Percentiles rank a stretch among this genome's conserved stretches.
These are phyloP conservation scores for Calocera viscosa DNA, from an alignment of 768 basidiomycete genomes.

Conservation along the genomic window DNA sequence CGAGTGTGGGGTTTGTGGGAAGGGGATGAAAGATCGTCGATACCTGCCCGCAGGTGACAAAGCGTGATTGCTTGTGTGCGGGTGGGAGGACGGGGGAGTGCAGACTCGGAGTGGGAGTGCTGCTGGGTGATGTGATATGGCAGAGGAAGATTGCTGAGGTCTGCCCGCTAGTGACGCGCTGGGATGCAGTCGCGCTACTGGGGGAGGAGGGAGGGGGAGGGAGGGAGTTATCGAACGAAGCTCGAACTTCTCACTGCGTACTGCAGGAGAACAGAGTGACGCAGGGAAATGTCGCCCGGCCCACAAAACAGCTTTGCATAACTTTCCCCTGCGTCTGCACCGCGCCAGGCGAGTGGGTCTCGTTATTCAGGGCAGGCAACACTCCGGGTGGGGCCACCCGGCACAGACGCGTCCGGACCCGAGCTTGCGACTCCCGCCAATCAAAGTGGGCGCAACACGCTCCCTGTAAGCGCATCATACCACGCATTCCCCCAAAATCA, in stretches of 20 bases:
- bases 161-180: too few species aligned
- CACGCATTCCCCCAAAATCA: too few species aligned
- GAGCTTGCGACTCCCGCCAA: too few species aligned
- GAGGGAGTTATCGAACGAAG: background rate
- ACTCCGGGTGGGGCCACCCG: too few species aligned
- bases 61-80: background rate
- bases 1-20: background rate
- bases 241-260: background rate
- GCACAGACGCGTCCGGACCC: too few species aligned
- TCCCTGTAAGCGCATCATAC: too few species aligned
- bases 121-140: background rate
- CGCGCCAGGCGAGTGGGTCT: background rate
- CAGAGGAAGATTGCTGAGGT: background rate
- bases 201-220: background rate
- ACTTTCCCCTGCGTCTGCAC: background rate
- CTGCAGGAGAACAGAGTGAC: background rate
- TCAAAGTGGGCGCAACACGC: too few species aligned
- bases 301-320: background rate
- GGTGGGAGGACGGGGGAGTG: background rate
- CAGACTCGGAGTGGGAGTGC: background rate
- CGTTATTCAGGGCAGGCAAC: background rate
- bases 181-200: background rate
- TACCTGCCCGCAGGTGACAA: slow-evolving; percentile 7
- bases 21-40: background rate
- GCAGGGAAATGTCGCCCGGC: background rate